Base-by-base conservation (phyloP, 2,329 filamentous ascomycete species). In the Clarireedia monteithiana region DNA sequence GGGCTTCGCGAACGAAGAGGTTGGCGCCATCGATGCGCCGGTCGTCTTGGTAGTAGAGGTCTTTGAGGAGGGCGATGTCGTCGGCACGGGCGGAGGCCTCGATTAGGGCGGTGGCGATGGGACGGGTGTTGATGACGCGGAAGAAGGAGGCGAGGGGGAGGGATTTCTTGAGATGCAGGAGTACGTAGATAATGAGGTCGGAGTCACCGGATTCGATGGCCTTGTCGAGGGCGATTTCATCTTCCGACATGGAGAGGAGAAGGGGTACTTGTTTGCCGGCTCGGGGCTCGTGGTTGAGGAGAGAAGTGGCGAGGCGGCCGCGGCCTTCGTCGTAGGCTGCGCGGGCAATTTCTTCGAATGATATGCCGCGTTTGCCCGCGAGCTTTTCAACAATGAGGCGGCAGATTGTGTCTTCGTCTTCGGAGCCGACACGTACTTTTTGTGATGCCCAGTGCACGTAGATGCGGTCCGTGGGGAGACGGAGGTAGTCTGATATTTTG, bases 1-100 rank as follows among this genome's bases (percentile, higher is more conserved):
- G 76, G 0, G 91, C 89, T 72, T 99, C 92, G 20, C 84, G 83
- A 14, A 99, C 76, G 58, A 97, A 88, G 2, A 99, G 83, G 57
- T 90, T 88, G 0, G 92, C 88, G 3, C 94, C 91, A 62, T 97
- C 94, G 5, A 91, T 76, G 3, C 91, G 83, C 5, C 92, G 84
- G 69, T 99, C 94, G 66, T 97, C 94, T 73, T 97, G 94, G 69
- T 99, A 99, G 74, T 94, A 99, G 3, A 99, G 77, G 68, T 97
- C 94, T 67, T 97, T 99, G 26, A 99, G 81, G 23, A 99, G 72
- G 53, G 88, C 84, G 0, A 82, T 79, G 64, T 95, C 91, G 65
- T 95, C 87, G 20, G 73, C 75, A 50, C 89, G 77, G 0, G 94
- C 92, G 0, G 86, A 86, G 1, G 90, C 82, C 71, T 99, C 94